Conservation (phyloP, 495 filamentous ascomycete species). For the Annulohypoxylon stygium region DNA sequence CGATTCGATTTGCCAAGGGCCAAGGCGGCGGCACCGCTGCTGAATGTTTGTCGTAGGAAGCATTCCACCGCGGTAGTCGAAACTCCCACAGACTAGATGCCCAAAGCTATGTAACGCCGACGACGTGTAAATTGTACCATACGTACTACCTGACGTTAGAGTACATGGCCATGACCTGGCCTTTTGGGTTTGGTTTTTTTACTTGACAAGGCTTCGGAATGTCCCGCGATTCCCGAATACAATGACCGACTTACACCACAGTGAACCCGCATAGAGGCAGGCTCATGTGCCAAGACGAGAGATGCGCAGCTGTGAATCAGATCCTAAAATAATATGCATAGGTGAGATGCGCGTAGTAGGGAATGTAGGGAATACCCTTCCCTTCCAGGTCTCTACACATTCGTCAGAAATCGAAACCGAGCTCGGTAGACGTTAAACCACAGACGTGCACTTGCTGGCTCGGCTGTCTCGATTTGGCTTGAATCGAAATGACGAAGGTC, state of each 20-base stretch:
- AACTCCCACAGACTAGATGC: background rate
- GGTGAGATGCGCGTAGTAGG: constrained; percentile 42
- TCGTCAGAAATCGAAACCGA: constrained; percentile 33
- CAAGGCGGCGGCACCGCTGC: constrained; percentile 36
- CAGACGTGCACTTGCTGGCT: constrained; percentile 18
- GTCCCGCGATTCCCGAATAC: constrained; percentile 48
- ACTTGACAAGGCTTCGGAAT: constrained; percentile 37
- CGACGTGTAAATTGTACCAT: constrained; percentile 26
- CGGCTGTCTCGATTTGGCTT: background rate
- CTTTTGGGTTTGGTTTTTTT: background rate
- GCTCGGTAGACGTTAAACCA: constrained; percentile 28
- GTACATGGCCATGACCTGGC: constrained; percentile 17
- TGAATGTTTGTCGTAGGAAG: constrained; percentile 37
- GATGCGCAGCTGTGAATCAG: constrained; percentile 48
- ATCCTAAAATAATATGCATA: constrained; percentile 50
- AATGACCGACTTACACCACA: constrained; percentile 50
- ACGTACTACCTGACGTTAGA: constrained; percentile 36
- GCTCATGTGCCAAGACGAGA: constrained; percentile 49
- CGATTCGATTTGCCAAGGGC: constrained; percentile 45
- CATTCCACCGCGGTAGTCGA: constrained; percentile 22
- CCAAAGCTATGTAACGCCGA: constrained; percentile 30
- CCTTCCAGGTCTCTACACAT: constrained; percentile 35
- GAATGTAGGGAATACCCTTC: constrained; percentile 38
- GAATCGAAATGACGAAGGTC: constrained; percentile 3
- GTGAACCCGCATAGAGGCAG: constrained; percentile 43